Evolutionary conservation across 2,329 filamentous ascomycete genomes (phyloP), one percentile per base, ranked within the genome.

Genomic region (Rugonectria rugulosa): DNA sequence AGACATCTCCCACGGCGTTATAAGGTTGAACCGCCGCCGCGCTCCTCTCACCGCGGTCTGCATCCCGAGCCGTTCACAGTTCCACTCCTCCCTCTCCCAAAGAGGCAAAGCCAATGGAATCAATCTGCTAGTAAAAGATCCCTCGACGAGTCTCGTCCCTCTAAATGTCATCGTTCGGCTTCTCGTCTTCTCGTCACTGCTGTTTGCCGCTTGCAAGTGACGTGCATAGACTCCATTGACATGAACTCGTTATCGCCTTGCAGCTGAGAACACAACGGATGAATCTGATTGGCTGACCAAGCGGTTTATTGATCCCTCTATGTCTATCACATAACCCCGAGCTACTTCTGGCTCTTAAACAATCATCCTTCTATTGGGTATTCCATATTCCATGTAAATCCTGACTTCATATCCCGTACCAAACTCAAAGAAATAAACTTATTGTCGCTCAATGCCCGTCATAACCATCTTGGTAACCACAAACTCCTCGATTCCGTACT

Each of bases 401-500:
- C 51, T 56, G 20, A 24, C 11, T 53, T 47, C 38, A 46, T 38
- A 7, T 29, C 26, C 40, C 6, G 32, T 43, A 24, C 43, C 15
- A 53, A 43, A 49, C 32, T 46, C 32, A 32, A 19, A 40, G 15
- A 45, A 56, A 52, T 41, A 49, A 44, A 47, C 20, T 48, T 44
- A 67, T 38, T 41, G 36, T 7, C 37, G 37, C 29, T 68, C 65
- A 54, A 69, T 69, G 14, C 68, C 68, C 15, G 64, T 67, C 67
- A 69, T 69, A 9, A 69, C 57, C 67, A 81, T 88, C 79, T 92
- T 92, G 56, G 88, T 87, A 43, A 82, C 75, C 62, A 85, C 78
- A 68, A 90, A 92, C 73, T 92, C 89, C 24, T 88, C 84, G 59
- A 91, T 85, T 11, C 88, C 89, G 57, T 91, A 89, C 68, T 84